phyloP scores from a whole-genome alignment of 768 basidiomycete species.

The Phanerochaete sordida region DNA sequence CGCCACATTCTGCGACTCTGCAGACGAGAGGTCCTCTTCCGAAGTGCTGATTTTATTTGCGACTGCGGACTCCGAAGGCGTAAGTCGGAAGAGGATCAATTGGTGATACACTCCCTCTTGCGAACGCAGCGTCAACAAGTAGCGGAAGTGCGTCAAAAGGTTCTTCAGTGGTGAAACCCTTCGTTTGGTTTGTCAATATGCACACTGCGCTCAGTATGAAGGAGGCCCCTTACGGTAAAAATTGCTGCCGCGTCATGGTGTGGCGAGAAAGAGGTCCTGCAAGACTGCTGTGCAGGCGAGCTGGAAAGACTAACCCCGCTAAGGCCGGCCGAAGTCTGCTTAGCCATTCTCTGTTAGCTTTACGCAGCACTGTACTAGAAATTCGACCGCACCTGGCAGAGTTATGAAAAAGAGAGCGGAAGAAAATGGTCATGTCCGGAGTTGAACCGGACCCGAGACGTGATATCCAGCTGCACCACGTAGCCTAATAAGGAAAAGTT shows the following conservation, averaged over 20 bases:
- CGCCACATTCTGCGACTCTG: conserved; percentile 10
- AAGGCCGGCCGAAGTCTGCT: background rate
- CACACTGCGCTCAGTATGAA: background rate
- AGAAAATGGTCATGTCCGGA: background rate
- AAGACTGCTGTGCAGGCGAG: background rate
- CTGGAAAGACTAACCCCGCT: background rate
- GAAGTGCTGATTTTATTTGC: background rate
- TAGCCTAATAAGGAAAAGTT: background rate
- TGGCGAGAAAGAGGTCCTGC: background rate
- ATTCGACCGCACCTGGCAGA: background rate
- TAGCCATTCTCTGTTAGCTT: background rate
- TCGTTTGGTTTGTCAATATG: background rate
- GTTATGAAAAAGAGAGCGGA: background rate
- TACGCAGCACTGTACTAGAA: background rate
- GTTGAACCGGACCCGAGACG: background rate
- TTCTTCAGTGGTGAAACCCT: conserved; percentile 43
- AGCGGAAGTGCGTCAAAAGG: conserved; percentile 56
- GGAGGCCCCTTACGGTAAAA: background rate
- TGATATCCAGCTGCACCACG: background rate
- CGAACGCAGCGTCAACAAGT: conserved; percentile 57
- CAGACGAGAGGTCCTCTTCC: background rate
- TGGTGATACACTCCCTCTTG: conserved; percentile 55
- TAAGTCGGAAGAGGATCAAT: conserved; percentile 62
- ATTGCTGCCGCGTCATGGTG: background rate
- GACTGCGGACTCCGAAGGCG: conserved; percentile 23